These are phyloP conservation scores for Orbilia oligospora DNA, from an alignment of 2,329 filamentous ascomycete genomes.

Conservation along the genomic window DNA sequence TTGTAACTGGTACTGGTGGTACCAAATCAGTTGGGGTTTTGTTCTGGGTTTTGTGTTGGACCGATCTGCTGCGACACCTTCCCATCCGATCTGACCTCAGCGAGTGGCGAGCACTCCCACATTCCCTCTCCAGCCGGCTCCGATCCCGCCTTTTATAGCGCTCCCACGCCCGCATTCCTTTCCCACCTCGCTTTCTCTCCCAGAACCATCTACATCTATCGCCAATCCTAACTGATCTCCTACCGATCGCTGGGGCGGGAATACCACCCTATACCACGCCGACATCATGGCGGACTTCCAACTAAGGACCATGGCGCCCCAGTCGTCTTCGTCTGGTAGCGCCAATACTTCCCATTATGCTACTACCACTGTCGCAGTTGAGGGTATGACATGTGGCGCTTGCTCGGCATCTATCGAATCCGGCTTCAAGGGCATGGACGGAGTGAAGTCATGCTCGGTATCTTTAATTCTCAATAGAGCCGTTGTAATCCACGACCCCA, in stretches of 20 bases:
- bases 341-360: slow-evolving; percentile 65
- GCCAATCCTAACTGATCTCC: slow-evolving; percentile 1
- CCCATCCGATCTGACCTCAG: slow-evolving; percentile 34
- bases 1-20: too few species aligned
- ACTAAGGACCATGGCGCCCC: slow-evolving; percentile 56
- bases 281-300: slow-evolving; percentile 48
- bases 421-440: slow-evolving; percentile 82
- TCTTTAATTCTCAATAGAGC: slow-evolving; percentile 92
- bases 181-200: neutral
- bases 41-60: slow-evolving; percentile 18
- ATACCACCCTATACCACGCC: slow-evolving; percentile 26
- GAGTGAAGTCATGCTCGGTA: slow-evolving; percentile 91
- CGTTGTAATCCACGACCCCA: slow-evolving; percentile 84
- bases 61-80: slow-evolving; percentile 45
- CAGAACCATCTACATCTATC: neutral
- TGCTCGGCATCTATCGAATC: slow-evolving; percentile 89
- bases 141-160: slow-evolving; percentile 26
- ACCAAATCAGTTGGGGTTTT: neutral
- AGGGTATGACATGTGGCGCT: slow-evolving; percentile 94
- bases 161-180: slow-evolving; percentile 36
- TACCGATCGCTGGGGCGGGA: slow-evolving; percentile 35
- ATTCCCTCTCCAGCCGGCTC: neutral
- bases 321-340: slow-evolving; percentile 38
- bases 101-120: neutral
- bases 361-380: slow-evolving; percentile 88